phyloP scores from a whole-genome alignment of 208 protist genomes.

The Trypanosoma theileri region DNA sequence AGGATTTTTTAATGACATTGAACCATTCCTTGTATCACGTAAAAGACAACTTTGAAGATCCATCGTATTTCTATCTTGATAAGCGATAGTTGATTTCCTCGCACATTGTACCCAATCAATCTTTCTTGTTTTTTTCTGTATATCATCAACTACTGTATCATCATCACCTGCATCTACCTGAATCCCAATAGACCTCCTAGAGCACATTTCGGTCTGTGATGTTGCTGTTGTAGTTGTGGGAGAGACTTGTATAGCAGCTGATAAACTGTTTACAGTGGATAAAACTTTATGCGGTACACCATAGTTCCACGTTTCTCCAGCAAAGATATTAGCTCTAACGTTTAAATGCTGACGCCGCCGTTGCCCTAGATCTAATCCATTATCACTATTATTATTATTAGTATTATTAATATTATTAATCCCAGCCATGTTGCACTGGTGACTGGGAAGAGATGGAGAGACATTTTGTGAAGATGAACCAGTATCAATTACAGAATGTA shows the following conservation, averaged over 20 bases:
- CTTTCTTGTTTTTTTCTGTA: not conserved
- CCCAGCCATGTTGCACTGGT: not conserved
- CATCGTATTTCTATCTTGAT: not conserved
- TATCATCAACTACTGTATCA: not conserved
- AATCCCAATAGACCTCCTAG: conserved; percentile 3
- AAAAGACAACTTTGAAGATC: not conserved
- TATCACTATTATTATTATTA: too few species aligned
- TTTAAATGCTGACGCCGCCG: too few species aligned
- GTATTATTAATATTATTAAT: too few species aligned
- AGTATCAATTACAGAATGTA: conserved; percentile 5
- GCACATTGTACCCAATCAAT: not conserved
- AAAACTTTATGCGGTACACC: not conserved
- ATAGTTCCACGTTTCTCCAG: too few species aligned
- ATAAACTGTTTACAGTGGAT: not conserved
- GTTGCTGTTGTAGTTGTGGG: not conserved
- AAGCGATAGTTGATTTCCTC: not conserved
- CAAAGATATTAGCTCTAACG: too few species aligned
- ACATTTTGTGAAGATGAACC: not conserved
- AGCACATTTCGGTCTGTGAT: conserved; percentile 11
- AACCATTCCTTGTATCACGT: not conserved
- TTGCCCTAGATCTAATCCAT: too few species aligned
- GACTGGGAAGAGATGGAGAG: not conserved
- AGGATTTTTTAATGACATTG: not conserved
- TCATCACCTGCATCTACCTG: conserved; percentile 1
- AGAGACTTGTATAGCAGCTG: conserved; percentile 14